Conservation (phyloP, 2,329 filamentous ascomycete genomes). For the Herpotrichia juniperi region DNA sequence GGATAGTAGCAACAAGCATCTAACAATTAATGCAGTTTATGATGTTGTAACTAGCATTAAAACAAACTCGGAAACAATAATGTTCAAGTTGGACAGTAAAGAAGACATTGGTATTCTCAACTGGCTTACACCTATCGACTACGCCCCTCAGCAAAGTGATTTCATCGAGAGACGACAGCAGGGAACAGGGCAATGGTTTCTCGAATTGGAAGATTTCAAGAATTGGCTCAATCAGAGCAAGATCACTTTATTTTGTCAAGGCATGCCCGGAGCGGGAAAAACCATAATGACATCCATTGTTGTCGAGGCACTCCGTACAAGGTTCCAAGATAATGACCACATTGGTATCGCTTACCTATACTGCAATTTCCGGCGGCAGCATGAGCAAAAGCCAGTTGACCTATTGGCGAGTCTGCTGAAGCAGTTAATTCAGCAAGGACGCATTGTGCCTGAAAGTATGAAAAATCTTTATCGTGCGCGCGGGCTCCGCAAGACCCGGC, state of each 20-base stretch:
- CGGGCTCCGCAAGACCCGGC: background rate
- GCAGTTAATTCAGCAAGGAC: background rate
- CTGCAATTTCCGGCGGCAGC: conserved; percentile 48
- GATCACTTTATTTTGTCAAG: conserved; percentile 27
- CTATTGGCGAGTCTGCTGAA: conserved; percentile 12
- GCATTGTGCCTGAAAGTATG: background rate
- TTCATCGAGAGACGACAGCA: conserved; percentile 15
- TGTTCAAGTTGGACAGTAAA: no score
- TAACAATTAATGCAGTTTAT: conserved; percentile 15
- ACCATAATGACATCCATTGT: conserved; percentile 31
- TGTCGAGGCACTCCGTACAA: conserved; percentile 14
- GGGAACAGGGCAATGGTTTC: conserved; percentile 29
- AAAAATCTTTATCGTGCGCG: background rate
- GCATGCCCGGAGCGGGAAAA: conserved; percentile 35
- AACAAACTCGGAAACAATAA: no score
- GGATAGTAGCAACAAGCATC: conserved; percentile 13
- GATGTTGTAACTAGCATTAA: conserved; percentile 10
- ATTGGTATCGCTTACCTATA: conserved; percentile 54
- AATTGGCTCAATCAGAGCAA: conserved; percentile 16
- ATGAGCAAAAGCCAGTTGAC: conserved; percentile 39
- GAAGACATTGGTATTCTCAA: no score
- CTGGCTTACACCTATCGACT: conserved; percentile 18
- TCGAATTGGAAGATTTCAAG: conserved; percentile 9
- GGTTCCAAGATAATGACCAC: conserved; percentile 20
- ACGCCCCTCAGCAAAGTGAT: conserved; percentile 19